Percentiles rank a stretch among this genome's conserved stretches.
Conservation (phyloP, 768 basidiomycete species). For the Boletales sp. region DNA sequence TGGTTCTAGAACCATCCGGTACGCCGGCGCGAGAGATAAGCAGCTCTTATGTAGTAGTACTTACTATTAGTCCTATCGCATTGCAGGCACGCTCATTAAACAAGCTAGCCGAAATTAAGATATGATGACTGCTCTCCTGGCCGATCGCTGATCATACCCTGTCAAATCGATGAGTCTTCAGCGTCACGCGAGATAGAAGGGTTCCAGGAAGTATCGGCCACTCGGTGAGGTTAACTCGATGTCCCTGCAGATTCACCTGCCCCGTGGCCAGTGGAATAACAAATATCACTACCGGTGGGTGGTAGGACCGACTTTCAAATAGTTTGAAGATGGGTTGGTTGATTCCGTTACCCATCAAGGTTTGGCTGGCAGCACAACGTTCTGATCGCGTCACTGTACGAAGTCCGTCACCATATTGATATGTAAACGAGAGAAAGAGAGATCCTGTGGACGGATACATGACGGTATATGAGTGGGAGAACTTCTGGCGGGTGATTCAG, state of each 20-base stretch:
- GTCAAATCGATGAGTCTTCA: constrained; percentile 3
- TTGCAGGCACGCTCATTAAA: constrained; percentile 12
- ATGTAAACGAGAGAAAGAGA: too few relatives aligned
- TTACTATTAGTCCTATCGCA: too few relatives aligned
- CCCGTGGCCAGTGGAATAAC: neutral
- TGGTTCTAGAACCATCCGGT: constrained; percentile 13
- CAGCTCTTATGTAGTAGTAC: neutral
- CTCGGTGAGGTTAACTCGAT: too few relatives aligned
- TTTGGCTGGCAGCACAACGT: neutral
- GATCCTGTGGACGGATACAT: too few relatives aligned
- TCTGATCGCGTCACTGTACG: constrained; percentile 3
- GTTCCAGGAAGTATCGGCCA: neutral
- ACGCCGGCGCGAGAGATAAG: neutral
- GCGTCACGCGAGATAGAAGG: neutral
- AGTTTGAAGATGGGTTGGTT: too few relatives aligned
- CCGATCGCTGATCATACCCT: constrained; percentile 24
- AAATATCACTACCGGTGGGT: neutral
- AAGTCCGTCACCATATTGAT: neutral
- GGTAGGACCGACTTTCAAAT: constrained; percentile 8
- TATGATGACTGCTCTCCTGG: constrained; percentile 15
- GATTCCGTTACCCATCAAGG: neutral
- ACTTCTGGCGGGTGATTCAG: too few relatives aligned
- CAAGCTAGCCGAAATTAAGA: constrained; percentile 26
- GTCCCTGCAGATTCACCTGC: constrained; percentile 1
- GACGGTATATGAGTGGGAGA: too few relatives aligned